Evolutionary conservation across 345 rosid genomes (phyloP), one percentile per base, ranked within the genome.

Genomic region (Rhizophora apiculata): DNA sequence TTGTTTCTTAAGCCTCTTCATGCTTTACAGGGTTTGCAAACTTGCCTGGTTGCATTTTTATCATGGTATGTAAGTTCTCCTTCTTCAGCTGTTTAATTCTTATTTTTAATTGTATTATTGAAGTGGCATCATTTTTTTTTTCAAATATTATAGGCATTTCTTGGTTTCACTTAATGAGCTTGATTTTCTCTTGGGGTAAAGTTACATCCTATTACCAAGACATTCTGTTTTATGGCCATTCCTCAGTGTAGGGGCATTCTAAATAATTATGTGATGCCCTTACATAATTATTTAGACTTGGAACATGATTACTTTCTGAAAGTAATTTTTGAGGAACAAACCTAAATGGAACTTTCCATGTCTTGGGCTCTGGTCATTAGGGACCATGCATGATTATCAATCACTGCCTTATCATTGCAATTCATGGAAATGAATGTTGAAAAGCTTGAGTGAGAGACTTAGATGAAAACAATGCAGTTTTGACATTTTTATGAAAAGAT

Each of bases 11-110:
- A 64, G 63, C 74, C 5, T 70, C 67, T 77, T 78, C 79, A 21
- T 74, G 69, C 43, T 79, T 86, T 71, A 20, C 87, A 92, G 99
- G 98, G 99, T 62, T 84, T 92, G 81, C 99, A 92, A 81, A 90
- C 96, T 48, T 95, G 99, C 78, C 76, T 89, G 88, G 97, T 86
- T 51, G 88, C 98, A 74, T 80, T 95, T 71, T 82, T 95, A 68
- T 92, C 96, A 67, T 87, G 99, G 99, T 95, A 87, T 74, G 81
- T 36, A 16, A 65, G 20, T 65, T 67, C 60, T 62, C 62, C 37
- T 56, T 66, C 54, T 30, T 26, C 34, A 21, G 30, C n/a, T 32
- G 21, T 32, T 49, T 62, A 64, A 26, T 1, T n/a, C 31, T 8
- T 26, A 31, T 16, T 48, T 32, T 46, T 46, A 39, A 29, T 59